Evolutionary conservation across 2,329 filamentous ascomycete species (phyloP), one percentile per base, ranked within the genome.

Genomic region (Colletotrichum lupini): DNA sequence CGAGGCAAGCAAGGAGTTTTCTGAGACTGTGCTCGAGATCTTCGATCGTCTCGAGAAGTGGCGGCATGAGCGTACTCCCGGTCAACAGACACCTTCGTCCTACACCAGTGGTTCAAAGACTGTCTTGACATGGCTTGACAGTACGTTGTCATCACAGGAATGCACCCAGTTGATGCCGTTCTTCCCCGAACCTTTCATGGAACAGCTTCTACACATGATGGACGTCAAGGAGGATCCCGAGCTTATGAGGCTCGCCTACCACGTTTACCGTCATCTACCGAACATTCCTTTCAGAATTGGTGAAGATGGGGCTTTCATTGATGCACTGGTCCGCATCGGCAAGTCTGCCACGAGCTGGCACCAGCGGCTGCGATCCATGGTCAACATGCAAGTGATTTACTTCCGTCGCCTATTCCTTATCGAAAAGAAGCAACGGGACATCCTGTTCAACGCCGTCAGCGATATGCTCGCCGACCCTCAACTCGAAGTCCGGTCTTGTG

Each of bases 311-410:
- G 90, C 91, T 0, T 97, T 99, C 80, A 95, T 98, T 77, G 90
- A 92, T 24, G 93, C 94, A 0, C 89, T 99, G 56, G 95, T 98
- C 77, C 91, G 92, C 67, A 97, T 99, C 61, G 97, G 97, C 59
- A 94, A 92, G 78, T 93, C 90, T 8, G 94, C 95, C 1, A 85
- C 91, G 3, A 97, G 94, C 68, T 99, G 97, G 97, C 97, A 99
- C 82, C 97, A 99, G 84, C 93, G 97, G 59, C 88, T 99, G 52
- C 92, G 97, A 30, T 95, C 97, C 56, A 90, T 99, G 77, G 95
- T 99, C 84, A 98, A 98, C 84, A 98, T 99, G 87, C 97, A 99
- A 80, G 96, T 98, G 76, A 93, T 99, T 77, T 99, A 98, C 86
- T 99, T 98, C 90, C 93, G 97, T 63, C 94, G 96, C 30, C 89